phyloP scores from a whole-genome alignment of 805 yeast species.

The Maudiozyma turicensis region DNA sequence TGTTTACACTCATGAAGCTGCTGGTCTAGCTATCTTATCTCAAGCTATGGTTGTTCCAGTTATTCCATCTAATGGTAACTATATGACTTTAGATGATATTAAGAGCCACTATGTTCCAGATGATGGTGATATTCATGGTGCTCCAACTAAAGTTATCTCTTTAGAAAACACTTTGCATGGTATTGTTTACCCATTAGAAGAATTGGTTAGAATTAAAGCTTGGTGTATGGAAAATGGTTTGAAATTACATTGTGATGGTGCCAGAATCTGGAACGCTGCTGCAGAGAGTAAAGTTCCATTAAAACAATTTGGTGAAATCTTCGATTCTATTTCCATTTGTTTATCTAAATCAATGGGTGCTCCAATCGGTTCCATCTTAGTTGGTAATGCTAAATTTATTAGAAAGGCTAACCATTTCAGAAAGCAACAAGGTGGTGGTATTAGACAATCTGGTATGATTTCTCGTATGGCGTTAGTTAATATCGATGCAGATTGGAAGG shows the following conservation, averaged over 20 bases:
- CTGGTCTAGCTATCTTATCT: constrained; percentile 79
- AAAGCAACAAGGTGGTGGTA: constrained; percentile 90
- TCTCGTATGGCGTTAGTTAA: constrained; percentile 75
- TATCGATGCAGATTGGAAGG: constrained; percentile 70
- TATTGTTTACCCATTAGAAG: constrained; percentile 67
- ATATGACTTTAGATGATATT: constrained; percentile 75
- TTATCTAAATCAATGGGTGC: constrained; percentile 87
- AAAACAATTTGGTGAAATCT: constrained; percentile 59
- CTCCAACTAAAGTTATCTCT: constrained; percentile 78
- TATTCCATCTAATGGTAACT: constrained; percentile 61
- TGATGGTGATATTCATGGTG: constrained; percentile 75
- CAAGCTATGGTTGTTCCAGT: constrained; percentile 90
- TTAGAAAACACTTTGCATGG: constrained; percentile 89
- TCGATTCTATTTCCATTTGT: constrained; percentile 86
- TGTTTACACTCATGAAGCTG: constrained; percentile 77
- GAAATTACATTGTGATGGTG: constrained; percentile 82
- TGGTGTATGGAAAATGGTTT: constrained; percentile 57
- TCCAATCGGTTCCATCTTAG: constrained; percentile 83
- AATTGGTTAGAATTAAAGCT: constrained; percentile 55
- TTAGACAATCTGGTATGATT: constrained; percentile 79
- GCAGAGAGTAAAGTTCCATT: constrained; percentile 55
- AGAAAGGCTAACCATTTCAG: constrained; percentile 73
- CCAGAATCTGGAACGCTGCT: constrained; percentile 89
- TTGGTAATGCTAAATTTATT: constrained; percentile 52
- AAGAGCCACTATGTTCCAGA: constrained; percentile 50